Evolutionary conservation across 2,329 filamentous ascomycete genomes (phyloP), one percentile per base, ranked within the genome.

Genomic region (Stachybotrys chlorohalonatus): DNA sequence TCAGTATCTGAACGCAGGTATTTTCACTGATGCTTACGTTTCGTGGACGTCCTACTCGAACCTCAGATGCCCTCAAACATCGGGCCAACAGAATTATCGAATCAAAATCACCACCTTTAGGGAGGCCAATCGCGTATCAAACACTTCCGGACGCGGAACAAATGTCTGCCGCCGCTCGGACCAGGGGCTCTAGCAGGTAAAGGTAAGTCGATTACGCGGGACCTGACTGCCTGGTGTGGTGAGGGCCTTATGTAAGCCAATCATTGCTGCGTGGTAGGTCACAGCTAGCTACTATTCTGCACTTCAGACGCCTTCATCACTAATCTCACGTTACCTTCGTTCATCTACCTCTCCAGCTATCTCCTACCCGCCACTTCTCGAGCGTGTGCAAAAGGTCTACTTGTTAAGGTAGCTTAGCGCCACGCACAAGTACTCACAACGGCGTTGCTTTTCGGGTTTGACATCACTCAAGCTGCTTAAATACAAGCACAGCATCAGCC

Each of bases 191-290:
- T 42, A 5, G 36, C 8, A 9, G 36, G 13, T 5, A 42, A 24
- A 2, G 36, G 36, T 9, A 42, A 13, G 36, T 42, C 36, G 63
- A 64, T 65, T 65, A 65, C 63, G 63, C 61, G 63, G 62, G 63
- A 65, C 60, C 59, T 61, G 63, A 63, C 63, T 65, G 63, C 63
- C 63, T 65, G 57, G 36, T 42, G 36, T 5, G 57, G 54, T 55
- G 45, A 55, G 56, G 55, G 61, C 62, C 61, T 62, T 57, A 57
- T 58, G 57, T 56, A 45, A 55, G 58, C 24, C 24, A 24, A 24
- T 24, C 24, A 24, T 24, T 24, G 24, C 24, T 42, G 36, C 36
- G 9, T 42, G 36, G 36, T 42, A 42, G 36, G 24, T 24, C 24
- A 24, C 24, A 24, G 24, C 24, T 24, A 24, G 24, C 24, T 24